These are phyloP conservation scores for Podaxis sp. DNA, from an alignment of 768 basidiomycete genomes.

Conservation along the genomic window DNA sequence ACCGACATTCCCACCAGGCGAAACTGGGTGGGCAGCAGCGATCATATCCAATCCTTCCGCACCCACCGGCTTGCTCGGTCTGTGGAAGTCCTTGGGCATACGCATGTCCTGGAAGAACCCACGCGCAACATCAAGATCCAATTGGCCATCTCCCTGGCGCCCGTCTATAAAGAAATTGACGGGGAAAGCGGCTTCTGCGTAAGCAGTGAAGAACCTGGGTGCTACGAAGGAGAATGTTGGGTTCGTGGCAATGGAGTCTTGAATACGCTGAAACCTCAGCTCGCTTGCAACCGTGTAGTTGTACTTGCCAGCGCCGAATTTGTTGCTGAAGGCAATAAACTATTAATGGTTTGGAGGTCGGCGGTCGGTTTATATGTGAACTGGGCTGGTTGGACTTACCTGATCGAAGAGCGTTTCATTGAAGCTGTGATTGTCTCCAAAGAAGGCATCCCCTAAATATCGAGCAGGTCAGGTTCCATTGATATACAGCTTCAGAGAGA, in stretches of 20 bases:
- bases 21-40: slow-evolving; percentile 9
- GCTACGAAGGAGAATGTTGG: slow-evolving; percentile 16
- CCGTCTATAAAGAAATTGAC: slow-evolving; percentile 18
- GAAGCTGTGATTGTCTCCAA: slow-evolving; percentile 19
- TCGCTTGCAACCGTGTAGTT: slow-evolving; percentile 17
- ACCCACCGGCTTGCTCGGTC: slow-evolving; percentile 5
- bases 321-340: slow-evolving; percentile 17
- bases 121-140: slow-evolving; percentile 13
- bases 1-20: slow-evolving; percentile 13
- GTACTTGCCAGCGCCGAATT: slow-evolving; percentile 19
- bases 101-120: slow-evolving; percentile 17
- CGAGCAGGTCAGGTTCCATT: neutral
- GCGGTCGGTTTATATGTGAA: neutral
- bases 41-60: slow-evolving; percentile 3
- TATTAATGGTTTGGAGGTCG: neutral
- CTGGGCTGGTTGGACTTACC: neutral
- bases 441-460: slow-evolving; percentile 14
- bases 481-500: neutral
- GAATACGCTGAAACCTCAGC: slow-evolving; percentile 15
- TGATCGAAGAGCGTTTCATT: slow-evolving; percentile 18
- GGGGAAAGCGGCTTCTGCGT: slow-evolving; percentile 17
- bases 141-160: slow-evolving; percentile 8
- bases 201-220: slow-evolving; percentile 18
- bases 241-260: slow-evolving; percentile 19
- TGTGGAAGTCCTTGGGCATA: slow-evolving; percentile 16